Percentiles rank a stretch among this genome's conserved stretches.
Conservation (phyloP, 805 yeast species). For the Candida nemodendra region DNA sequence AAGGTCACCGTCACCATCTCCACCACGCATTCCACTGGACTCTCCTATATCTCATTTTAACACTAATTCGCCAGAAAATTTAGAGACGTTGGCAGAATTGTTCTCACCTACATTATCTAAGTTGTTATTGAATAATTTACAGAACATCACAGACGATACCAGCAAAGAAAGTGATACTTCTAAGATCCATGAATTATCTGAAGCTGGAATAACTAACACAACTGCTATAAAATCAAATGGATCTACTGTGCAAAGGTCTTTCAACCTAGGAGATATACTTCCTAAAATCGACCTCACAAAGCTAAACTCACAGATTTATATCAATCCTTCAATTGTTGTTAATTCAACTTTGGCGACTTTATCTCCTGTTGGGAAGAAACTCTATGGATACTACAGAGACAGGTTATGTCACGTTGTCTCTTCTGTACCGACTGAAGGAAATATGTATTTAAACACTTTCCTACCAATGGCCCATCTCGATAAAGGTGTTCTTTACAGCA, state of each 20-base stretch:
- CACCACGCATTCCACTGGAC: background rate
- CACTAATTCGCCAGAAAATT: background rate
- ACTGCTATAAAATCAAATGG: too few species aligned
- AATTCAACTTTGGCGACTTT: conserved; percentile 30
- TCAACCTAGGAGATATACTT: too few species aligned
- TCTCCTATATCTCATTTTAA: background rate
- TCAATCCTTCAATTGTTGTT: conserved; percentile 30
- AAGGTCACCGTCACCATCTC: background rate
- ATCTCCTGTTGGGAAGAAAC: conserved; percentile 34
- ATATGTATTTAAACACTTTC: conserved; percentile 50
- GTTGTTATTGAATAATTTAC: conserved; percentile 24
- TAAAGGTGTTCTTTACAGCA: conserved; percentile 48
- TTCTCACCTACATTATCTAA: conserved; percentile 28
- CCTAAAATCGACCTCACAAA: too few species aligned
- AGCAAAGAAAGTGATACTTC: too few species aligned
- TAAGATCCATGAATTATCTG: too few species aligned
- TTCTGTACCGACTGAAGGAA: conserved; percentile 49
- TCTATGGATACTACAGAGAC: conserved; percentile 51
- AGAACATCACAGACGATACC: too few species aligned
- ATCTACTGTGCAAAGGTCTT: too few species aligned
- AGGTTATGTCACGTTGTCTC: conserved; percentile 42
- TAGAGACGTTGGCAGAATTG: conserved; percentile 12
- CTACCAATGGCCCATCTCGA: conserved; percentile 55
- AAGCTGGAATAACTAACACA: conserved; percentile 10
- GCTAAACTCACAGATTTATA: conserved; percentile 22